These are phyloP conservation scores for Thinopyrum obtusiflorum DNA, from an alignment of 202 grass and related monocot species.

Conservation along the genomic window DNA sequence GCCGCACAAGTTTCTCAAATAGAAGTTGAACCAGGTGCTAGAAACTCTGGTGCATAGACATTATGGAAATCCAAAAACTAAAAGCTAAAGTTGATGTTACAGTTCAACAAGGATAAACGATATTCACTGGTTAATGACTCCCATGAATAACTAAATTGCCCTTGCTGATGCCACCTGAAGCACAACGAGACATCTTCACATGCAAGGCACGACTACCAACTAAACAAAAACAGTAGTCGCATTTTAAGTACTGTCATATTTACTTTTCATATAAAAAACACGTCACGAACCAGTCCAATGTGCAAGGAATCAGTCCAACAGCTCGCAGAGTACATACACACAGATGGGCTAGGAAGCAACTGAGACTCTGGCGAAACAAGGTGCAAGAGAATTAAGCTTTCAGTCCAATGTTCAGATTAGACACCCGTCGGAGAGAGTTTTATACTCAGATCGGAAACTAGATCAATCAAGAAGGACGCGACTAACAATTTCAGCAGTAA, in stretches of 20 bases:
- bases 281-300: background rate
- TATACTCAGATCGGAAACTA: background rate
- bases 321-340: too few relatives aligned
- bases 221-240: background rate
- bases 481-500: background rate
- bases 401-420: background rate
- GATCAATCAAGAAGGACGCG: background rate
- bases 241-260: background rate
- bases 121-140: background rate
- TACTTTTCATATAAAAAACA: background rate
- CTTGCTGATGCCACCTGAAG: background rate
- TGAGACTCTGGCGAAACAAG: too few relatives aligned
- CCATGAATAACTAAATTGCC: background rate
- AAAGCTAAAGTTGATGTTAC: background rate
- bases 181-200: background rate
- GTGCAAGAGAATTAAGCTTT: too few relatives aligned
- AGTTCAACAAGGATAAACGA: too few relatives aligned
- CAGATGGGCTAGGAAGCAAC: too few relatives aligned
- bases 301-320: background rate
- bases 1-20: too few relatives aligned
- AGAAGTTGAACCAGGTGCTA: too few relatives aligned
- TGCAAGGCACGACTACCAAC: background rate
- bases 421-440: background rate
- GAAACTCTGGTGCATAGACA: too few relatives aligned
- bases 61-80: too few relatives aligned